Evolutionary conservation across 805 yeast genomes (phyloP), one percentile per base, ranked within the genome.

Genomic region (Debaryomyces prosopidis): DNA sequence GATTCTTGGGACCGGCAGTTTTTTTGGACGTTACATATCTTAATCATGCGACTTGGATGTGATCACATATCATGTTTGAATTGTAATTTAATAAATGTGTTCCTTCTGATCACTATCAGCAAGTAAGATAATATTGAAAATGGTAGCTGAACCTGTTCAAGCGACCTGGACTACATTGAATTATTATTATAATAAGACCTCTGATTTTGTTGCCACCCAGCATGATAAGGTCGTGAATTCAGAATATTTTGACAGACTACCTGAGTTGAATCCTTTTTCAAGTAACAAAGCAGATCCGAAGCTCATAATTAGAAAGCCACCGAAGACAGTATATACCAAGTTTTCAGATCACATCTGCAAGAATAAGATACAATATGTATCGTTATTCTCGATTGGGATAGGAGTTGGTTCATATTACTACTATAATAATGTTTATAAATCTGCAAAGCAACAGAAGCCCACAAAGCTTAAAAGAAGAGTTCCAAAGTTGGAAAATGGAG

Each of bases 401-500:
- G 71, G 69, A 1, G 33, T 50, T 3, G 44, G 51, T 9, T 34
- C 54, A 1, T 52, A 42, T 19, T 51, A 34, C 28, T 45, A 44
- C 38, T 48, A 45, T 39, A 23, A 39, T 7, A 16, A 14, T 6
- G 10, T 31, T 18, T 28, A 28, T n/a, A 15, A 35, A 17, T 9
- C 11, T 23, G n/a, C 35, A 23, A 15, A 43, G 23, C 20, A 14
- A 5, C 43, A 40, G 31, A 19, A 17, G 16, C 11, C 37, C 7
- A 19, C n/a, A 7, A 36, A 23, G 19, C 32, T 44, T 18, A 68
- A 62, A 49, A 67, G 92, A 54, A 68, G 83, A 46, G 95, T 90
- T 1, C 73, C 76, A 4, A 75, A 82, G 47, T 69, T 89, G 27
- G 54, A 76, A 4, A 83, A 83, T 48, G 94, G 96, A 1, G 86